Conservation (phyloP, 768 basidiomycete species). For the Rhodotorula toruloides region DNA sequence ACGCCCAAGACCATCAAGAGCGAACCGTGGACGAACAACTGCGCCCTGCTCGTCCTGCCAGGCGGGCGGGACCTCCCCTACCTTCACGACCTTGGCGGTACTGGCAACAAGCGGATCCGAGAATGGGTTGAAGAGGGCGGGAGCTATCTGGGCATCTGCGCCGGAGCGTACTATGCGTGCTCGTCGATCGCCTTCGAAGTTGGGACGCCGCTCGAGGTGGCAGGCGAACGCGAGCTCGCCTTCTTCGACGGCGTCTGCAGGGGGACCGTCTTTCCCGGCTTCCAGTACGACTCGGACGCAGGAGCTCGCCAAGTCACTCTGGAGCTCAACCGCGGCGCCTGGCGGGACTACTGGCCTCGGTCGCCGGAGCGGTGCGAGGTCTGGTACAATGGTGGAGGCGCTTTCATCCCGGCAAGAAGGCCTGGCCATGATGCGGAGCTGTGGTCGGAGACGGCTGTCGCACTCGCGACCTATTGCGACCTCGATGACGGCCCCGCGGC, state of each 20-base stretch:
- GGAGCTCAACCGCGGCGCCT: slow-evolving; percentile 40
- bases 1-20: slow-evolving; percentile 56
- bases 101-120: slow-evolving; percentile 53
- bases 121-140: slow-evolving; percentile 67
- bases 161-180: slow-evolving; percentile 57
- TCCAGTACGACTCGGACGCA: slow-evolving; percentile 51
- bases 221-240: slow-evolving; percentile 49
- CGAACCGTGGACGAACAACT: slow-evolving; percentile 71
- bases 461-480: slow-evolving; percentile 49
- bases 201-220: slow-evolving; percentile 47
- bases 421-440: no score
- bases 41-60: slow-evolving; percentile 75
- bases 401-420: slow-evolving; percentile 46
- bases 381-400: slow-evolving; percentile 53
- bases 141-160: slow-evolving; percentile 62
- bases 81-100: slow-evolving; percentile 47
- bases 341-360: slow-evolving; percentile 38
- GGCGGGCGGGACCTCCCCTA: slow-evolving; percentile 54
- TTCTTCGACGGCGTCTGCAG: slow-evolving; percentile 51
- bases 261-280: slow-evolving; percentile 51
- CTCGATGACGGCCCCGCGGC: slow-evolving; percentile 45
- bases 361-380: slow-evolving; percentile 41
- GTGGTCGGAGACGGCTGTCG: no score
- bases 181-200: slow-evolving; percentile 49
- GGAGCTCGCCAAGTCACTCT: slow-evolving; percentile 49